These are phyloP conservation scores for Cladophialophora immunda DNA, from an alignment of 2,329 filamentous ascomycete genomes.

Conservation along the genomic window DNA sequence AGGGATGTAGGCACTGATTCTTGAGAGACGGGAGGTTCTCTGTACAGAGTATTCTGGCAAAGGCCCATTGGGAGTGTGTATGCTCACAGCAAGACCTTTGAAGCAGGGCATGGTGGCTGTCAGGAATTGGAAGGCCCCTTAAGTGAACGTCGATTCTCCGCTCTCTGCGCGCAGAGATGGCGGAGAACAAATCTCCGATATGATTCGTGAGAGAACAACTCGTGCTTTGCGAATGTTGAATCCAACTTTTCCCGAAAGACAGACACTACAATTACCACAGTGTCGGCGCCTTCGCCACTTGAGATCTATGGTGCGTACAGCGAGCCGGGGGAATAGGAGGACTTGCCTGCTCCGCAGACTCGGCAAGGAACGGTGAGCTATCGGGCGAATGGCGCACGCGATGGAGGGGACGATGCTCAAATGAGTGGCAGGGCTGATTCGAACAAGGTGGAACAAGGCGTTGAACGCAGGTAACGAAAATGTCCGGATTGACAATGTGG, in stretches of 20 bases:
- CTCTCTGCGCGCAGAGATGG: slow-evolving; percentile 32
- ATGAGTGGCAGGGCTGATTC: slow-evolving; percentile 7
- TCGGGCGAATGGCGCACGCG: slow-evolving; percentile 19
- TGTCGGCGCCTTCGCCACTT: background rate
- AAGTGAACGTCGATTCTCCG: slow-evolving; percentile 26
- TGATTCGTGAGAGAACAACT: slow-evolving; percentile 5
- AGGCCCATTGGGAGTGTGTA: slow-evolving; percentile 82
- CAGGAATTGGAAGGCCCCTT: slow-evolving; percentile 5
- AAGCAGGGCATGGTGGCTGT: slow-evolving; percentile 81
- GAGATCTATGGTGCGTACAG: slow-evolving; percentile 16
- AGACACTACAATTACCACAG: background rate
- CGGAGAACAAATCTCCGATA: slow-evolving; percentile 28
- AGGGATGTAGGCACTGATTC: slow-evolving; percentile 96
- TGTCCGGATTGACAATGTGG: slow-evolving; percentile 3
- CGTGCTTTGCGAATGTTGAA: slow-evolving; percentile 4
- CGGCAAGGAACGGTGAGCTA: slow-evolving; percentile 31
- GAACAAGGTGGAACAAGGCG: background rate
- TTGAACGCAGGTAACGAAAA: background rate
- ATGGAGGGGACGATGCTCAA: background rate
- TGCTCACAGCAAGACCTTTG: slow-evolving; percentile 97
- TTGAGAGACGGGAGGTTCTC: slow-evolving; percentile 86
- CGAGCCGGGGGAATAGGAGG: slow-evolving; percentile 16
- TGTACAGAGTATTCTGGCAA: slow-evolving; percentile 94
- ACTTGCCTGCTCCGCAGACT: slow-evolving; percentile 25
- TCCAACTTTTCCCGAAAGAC: slow-evolving; percentile 24